Evolutionary conservation across 768 basidiomycete genomes (phyloP), one percentile per base, ranked within the genome.

Genomic region (Lactarius psammicola): DNA sequence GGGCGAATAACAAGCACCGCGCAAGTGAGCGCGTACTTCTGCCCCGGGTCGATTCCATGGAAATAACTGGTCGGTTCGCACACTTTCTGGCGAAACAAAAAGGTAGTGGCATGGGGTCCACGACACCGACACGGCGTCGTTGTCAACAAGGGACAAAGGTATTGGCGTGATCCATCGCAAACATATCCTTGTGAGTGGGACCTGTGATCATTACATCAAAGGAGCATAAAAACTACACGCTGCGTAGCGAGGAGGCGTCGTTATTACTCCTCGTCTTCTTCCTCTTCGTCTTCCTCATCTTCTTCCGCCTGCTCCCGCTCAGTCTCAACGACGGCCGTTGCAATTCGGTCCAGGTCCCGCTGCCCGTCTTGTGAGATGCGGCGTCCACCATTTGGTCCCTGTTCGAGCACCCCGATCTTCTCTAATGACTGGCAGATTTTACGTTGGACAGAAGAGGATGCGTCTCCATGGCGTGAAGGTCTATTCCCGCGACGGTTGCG

Each of bases 371-470:
- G 95, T 76, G 87, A 88, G 77, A 98, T 96, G 81, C 92, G 87
- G 74, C 97, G 88, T 68, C 96, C 96, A 72, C 96, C 97, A 75
- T 95, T 94, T 53, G 90, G 87, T 67, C 90, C 86, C 80, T 89
- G 84, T 82, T 98, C 97, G 73, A 98, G 84, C 65, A 98, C 97
- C 74, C 95, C 95, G 75, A 99, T 98, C 85, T 96, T 97, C 85
- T 98, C 96, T 72, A 98, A 83, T 55, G 94, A 87, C 81, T 99
- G 96, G 81, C 95, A 94, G 71, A 98, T 81, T 80, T 92, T 95
- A 76, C 95, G 90, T 79, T 98, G 94, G 59, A 98, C 92, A 64
- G 88, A 88, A 62, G 89, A 84, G 51, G 95, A 94, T 30, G 87
- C 85, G 75, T 90, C 84, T 63, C 85, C 87, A 81, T 98, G 96